These are phyloP conservation scores for Fagopyrum tataricum DNA, from an alignment of 148 eudicot genomes.

Conservation along the genomic window DNA sequence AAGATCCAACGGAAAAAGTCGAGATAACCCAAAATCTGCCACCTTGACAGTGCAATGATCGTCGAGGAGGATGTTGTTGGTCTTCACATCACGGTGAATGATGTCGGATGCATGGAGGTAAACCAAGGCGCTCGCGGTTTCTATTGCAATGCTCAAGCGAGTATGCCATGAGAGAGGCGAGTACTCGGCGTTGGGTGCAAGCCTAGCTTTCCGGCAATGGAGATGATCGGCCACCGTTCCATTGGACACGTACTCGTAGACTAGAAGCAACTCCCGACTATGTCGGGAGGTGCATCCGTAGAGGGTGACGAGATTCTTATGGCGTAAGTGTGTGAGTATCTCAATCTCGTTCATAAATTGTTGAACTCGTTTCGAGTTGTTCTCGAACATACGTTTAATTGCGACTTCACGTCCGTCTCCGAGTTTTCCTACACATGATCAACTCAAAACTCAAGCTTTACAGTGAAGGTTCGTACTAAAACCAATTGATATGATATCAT, in stretches of 20 bases:
- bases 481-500: too few species aligned
- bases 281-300: constrained; percentile 71
- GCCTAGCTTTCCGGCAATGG: constrained; percentile 23
- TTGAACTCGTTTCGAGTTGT: constrained; percentile 44
- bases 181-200: constrained; percentile 8
- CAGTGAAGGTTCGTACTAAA: too few species aligned
- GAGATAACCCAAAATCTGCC: constrained; percentile 41
- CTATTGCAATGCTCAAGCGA: constrained; percentile 49
- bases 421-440: constrained; percentile 21
- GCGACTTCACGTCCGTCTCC: constrained; percentile 46
- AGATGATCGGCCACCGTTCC: constrained; percentile 85
- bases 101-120: constrained; percentile 55
- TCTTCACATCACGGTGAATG: constrained; percentile 63
- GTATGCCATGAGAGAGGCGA: constrained; percentile 33
- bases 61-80: constrained; percentile 53
- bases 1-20: constrained; percentile 27
- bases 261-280: constrained; percentile 52
- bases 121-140: constrained; percentile 47
- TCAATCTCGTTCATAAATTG: constrained; percentile 67
- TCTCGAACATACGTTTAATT: constrained; percentile 56
- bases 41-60: constrained; percentile 31
- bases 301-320: constrained; percentile 54
- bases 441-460: not conserved
- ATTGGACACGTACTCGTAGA: constrained; percentile 63
- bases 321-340: constrained; percentile 54